These are phyloP conservation scores for Proliferodiscus dingleyae DNA, from an alignment of 2,329 filamentous ascomycete genomes.

Conservation along the genomic window DNA sequence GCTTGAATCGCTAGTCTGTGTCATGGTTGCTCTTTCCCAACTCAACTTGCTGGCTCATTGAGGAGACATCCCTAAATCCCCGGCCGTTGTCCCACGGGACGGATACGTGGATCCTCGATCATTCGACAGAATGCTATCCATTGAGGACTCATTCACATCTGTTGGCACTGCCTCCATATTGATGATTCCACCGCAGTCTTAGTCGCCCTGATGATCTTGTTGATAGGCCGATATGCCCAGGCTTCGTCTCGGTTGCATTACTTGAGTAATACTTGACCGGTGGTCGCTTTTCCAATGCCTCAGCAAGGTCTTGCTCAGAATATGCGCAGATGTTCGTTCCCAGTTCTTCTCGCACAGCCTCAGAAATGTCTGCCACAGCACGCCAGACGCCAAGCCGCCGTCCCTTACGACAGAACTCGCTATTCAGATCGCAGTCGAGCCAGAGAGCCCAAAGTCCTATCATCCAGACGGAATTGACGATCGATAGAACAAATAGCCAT, in stretches of 20 bases:
- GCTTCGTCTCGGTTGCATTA: not conserved
- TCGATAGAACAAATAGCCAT: slow-evolving; percentile 9
- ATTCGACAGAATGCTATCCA: too few species aligned
- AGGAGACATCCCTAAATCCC: too few species aligned
- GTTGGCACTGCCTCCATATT: too few species aligned
- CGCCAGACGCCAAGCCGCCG: slow-evolving; percentile 12
- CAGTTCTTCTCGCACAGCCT: slow-evolving; percentile 15
- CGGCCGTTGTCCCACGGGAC: too few species aligned
- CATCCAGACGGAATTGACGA: slow-evolving; percentile 9
- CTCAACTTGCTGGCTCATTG: too few species aligned
- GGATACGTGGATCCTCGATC: too few species aligned
- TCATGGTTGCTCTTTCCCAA: too few species aligned
- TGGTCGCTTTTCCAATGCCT: slow-evolving; percentile 7
- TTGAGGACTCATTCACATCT: too few species aligned
- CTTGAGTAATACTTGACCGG: slow-evolving; percentile 12
- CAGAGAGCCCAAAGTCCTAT: slow-evolving; percentile 14
- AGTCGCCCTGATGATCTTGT: slow-evolving; percentile 5
- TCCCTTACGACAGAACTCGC: slow-evolving; percentile 14
- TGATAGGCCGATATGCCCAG: slow-evolving; percentile 13
- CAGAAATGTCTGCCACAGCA: slow-evolving; percentile 13
- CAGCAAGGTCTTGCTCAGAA: slow-evolving; percentile 10
- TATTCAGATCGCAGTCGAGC: slow-evolving; percentile 13
- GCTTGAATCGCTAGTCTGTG: too few species aligned
- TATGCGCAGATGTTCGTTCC: slow-evolving; percentile 11
- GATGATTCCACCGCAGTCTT: slow-evolving; percentile 7